A percentile compares a stretch with the other conserved stretches of the same genome.
phyloP scores from a whole-genome alignment of 2,329 filamentous ascomycete species.

The Piedraia hortae region DNA sequence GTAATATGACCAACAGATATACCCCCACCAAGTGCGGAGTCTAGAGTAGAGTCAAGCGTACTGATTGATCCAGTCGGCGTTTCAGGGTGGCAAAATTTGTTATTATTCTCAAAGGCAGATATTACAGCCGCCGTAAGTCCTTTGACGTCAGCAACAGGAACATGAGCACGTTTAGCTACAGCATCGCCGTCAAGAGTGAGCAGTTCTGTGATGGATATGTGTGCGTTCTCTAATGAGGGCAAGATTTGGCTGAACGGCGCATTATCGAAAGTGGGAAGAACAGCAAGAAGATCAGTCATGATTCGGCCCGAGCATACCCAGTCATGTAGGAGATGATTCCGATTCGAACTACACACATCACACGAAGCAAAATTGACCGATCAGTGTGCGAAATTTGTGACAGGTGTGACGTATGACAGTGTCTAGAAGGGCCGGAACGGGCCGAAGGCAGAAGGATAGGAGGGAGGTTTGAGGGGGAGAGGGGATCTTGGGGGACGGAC shows the following conservation, averaged over 20 bases:
- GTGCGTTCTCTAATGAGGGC: conserved; percentile 49
- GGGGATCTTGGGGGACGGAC: too few relatives aligned
- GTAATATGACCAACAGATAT: conserved; percentile 58
- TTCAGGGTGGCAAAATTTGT: too few relatives aligned
- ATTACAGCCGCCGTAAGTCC: conserved; percentile 31
- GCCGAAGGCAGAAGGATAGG: too few relatives aligned
- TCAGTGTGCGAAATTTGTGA: too few relatives aligned
- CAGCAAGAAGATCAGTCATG: conserved; percentile 71
- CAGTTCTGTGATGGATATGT: conserved; percentile 56
- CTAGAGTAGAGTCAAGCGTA: conserved; percentile 49
- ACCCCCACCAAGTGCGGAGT: conserved; percentile 46
- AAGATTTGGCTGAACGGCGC: conserved; percentile 47
- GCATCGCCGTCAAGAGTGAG: conserved; percentile 59
- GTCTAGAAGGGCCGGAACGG: too few relatives aligned
- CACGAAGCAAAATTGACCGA: too few relatives aligned
- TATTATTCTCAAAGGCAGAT: background rate
- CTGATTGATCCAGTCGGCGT: too few relatives aligned
- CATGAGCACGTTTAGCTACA: conserved; percentile 58
- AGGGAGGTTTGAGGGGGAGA: too few relatives aligned
- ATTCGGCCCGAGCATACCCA: too few relatives aligned
- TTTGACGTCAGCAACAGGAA: conserved; percentile 57
- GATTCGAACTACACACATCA: too few relatives aligned
- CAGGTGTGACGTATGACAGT: too few relatives aligned
- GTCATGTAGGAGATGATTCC: too few relatives aligned
- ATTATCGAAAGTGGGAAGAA: conserved; percentile 55